phyloP scores from a whole-genome alignment of 805 yeast genomes.

The Cyberlindnera meyerae region DNA sequence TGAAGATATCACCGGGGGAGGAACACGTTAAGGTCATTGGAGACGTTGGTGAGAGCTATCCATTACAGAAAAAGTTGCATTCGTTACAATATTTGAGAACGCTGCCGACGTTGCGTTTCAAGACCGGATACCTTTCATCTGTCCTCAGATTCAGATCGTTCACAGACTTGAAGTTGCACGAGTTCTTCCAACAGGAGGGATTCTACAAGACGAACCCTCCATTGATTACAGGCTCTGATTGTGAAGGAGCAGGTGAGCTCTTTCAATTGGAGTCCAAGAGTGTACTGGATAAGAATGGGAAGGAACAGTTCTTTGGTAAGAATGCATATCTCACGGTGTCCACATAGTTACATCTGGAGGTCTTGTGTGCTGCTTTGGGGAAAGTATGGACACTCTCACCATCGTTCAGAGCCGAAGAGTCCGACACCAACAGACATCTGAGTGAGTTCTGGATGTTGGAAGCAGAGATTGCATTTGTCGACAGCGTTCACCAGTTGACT shows the following conservation, averaged over 20 bases:
- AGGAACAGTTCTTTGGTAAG: conserved; percentile 53
- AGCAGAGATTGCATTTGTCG: conserved; percentile 74
- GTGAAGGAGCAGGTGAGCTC: conserved; percentile 97
- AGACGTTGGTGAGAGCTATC: conserved; percentile 56
- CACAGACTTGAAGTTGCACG: conserved; percentile 48
- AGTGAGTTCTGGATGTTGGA: conserved; percentile 98
- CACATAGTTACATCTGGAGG: conserved; percentile 87
- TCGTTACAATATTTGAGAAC: conserved; percentile 61
- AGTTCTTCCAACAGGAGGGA: conserved; percentile 47
- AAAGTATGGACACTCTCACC: conserved; percentile 89
- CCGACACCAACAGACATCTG: conserved; percentile 87
- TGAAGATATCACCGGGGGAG: conserved; percentile 32
- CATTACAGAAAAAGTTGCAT: conserved; percentile 78
- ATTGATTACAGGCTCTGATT: conserved; percentile 79
- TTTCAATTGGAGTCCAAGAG: conserved; percentile 48
- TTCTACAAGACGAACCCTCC: conserved; percentile 84
- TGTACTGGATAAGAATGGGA: conserved; percentile 9
- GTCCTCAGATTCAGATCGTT: conserved; percentile 69
- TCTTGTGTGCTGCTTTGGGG: conserved; percentile 63
- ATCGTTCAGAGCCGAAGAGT: conserved; percentile 88
- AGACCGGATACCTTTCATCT: conserved; percentile 60
- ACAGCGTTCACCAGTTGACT: conserved; percentile 55
- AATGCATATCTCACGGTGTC: conserved; percentile 80
- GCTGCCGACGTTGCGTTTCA: conserved; percentile 74
- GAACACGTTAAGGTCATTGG: conserved; percentile 50